These are phyloP conservation scores for Backusella psychrophila DNA, from an alignment of 192 early-diverging fungal genomes.

Conservation along the genomic window DNA sequence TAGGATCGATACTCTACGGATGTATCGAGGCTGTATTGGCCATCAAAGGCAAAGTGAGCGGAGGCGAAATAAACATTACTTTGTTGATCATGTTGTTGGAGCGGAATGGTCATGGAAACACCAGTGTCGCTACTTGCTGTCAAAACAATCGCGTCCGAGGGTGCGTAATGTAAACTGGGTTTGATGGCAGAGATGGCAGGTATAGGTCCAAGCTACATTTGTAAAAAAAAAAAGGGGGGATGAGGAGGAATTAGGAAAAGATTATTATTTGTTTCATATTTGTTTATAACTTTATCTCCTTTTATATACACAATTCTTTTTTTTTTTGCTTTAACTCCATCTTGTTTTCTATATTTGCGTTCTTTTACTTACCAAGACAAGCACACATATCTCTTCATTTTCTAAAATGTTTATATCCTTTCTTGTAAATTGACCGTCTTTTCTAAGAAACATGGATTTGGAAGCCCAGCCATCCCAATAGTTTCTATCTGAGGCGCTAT, in stretches of 20 bases:
- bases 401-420: constrained; percentile 10
- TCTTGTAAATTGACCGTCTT: constrained; percentile 13
- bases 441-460: constrained; percentile 20
- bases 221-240: background rate
- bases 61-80: constrained; percentile 28
- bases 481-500: constrained; percentile 15
- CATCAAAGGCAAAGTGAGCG: constrained; percentile 13
- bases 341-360: background rate
- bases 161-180: background rate
- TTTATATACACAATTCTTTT: background rate
- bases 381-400: constrained; percentile 15
- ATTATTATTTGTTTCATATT: background rate
- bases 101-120: background rate
- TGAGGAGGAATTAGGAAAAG: background rate
- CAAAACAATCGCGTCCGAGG: constrained; percentile 14
- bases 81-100: constrained; percentile 16
- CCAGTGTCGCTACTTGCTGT: constrained; percentile 8
- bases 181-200: constrained; percentile 20
- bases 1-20: constrained; percentile 27
- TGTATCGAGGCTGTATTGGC: constrained; percentile 9
- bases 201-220: constrained; percentile 19
- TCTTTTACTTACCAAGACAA: constrained; percentile 20
- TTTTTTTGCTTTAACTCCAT: background rate
- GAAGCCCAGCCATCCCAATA: constrained; percentile 24
- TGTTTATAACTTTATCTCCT: background rate